Base-by-base conservation (phyloP, 2,329 filamentous ascomycete species). In the Tolypocladium guangdongense region DNA sequence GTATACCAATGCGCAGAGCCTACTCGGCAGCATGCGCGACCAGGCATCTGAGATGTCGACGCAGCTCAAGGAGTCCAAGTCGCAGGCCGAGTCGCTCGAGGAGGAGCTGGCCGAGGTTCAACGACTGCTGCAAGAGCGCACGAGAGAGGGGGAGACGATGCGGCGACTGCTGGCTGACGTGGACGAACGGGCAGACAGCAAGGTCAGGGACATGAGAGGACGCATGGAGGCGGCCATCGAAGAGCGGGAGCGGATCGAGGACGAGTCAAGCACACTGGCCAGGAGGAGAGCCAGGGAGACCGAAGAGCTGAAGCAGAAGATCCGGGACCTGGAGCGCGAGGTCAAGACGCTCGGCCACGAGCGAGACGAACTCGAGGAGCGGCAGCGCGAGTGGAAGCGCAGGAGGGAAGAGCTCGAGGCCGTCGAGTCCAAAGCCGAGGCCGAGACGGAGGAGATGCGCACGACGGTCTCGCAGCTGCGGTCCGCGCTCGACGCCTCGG, bases 91-190 rank as follows among this genome's bases (percentile, higher is more conserved):
- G 63, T 88, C 85, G 54, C 74, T 97, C 0, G 92, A 96, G 64
- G 93, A 99, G 70, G 93, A 99, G 68, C 77, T 97, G 1, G 82
- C 83, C 1, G 93, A 99, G 68, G 86, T 90, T 3, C 90, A 95
- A 66, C 82, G 89, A 54, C 80, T 96, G 56, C 78, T 99, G 2
- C 83, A 82, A 51, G 93, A 99, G 69, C 84, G 93, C 30, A 92
- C 89, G 4, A 83, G 93, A 45, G 93, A 99, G 70, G 88, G 84
- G 30, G 92, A 97, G 72, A 96, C 90, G 1, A 97, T 99, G 91
- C 83, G 93, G 36, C 79, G 90, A 49, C 78, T 97, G 55, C 75
- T 99, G 14, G 85, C 86, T 18, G 92, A 97, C 59, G 88, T 91
- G 10, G 90, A 97, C 66, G 82, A 87, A 55, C 80, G 88, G 11